Conservation (phyloP, 768 basidiomycete species). For the Mycena albidolilacea region DNA sequence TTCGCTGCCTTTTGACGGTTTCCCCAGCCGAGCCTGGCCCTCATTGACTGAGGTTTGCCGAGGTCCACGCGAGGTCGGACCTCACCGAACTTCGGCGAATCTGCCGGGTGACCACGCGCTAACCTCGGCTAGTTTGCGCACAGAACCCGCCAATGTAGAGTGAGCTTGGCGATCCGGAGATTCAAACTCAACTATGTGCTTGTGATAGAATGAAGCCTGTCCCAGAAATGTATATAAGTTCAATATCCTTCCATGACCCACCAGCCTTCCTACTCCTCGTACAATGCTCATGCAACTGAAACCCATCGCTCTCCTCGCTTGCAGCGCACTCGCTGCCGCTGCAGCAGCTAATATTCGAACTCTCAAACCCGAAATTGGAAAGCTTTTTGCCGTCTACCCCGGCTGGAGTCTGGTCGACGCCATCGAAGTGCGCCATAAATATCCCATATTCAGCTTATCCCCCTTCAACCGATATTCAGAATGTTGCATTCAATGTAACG, state of each 20-base stretch:
- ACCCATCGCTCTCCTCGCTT: slow-evolving; percentile 14
- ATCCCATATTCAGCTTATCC: slow-evolving; percentile 5
- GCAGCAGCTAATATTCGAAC: slow-evolving; percentile 18
- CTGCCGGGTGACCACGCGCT: neutral
- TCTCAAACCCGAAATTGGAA: slow-evolving; percentile 18
- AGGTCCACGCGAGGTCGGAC: slow-evolving; percentile 1
- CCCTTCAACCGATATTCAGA: slow-evolving; percentile 22
- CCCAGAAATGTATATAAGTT: slow-evolving; percentile 18
- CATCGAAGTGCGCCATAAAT: slow-evolving; percentile 14
- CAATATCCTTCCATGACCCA: neutral
- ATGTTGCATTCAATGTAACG: neutral
- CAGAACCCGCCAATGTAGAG: neutral
- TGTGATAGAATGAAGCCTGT: slow-evolving; percentile 20
- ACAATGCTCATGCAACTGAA: slow-evolving; percentile 7
- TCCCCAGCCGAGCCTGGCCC: too few species aligned
- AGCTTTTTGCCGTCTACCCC: slow-evolving; percentile 19
- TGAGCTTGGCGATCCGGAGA: slow-evolving; percentile 4
- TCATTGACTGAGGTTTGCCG: neutral
- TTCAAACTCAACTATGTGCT: slow-evolving; percentile 10
- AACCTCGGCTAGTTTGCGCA: neutral
- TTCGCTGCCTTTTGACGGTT: neutral
- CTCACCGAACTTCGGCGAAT: slow-evolving; percentile 1
- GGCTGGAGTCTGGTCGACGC: slow-evolving; percentile 13
- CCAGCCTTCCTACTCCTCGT: slow-evolving; percentile 1
- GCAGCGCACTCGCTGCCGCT: slow-evolving; percentile 7